Evolutionary conservation across 768 basidiomycete species (phyloP).

Genomic region (Lactifluus volemus): DNA sequence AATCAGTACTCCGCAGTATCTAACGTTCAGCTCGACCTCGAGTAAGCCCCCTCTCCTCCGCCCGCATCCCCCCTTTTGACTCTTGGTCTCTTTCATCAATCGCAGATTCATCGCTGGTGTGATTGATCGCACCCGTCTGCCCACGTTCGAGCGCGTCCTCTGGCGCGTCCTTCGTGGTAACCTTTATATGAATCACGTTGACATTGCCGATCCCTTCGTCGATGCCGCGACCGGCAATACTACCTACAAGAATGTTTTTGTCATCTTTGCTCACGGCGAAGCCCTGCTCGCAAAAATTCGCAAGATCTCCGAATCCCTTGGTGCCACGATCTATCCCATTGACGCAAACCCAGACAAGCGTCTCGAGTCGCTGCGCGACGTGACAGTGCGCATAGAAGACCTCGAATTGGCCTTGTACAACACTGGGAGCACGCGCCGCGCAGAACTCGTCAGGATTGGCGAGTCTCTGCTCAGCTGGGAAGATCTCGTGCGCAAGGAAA

Average conservation of each 20-base stretch:
- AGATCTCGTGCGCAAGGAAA: conserved; percentile 92
- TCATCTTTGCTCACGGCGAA: conserved; percentile 97
- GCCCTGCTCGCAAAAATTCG: conserved; percentile 92
- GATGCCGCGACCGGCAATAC: conserved; percentile 77
- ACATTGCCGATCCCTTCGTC: conserved; percentile 87
- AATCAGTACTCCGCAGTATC: conserved; percentile 40
- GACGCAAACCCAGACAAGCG: conserved; percentile 93
- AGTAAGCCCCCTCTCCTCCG: conserved; percentile 40
- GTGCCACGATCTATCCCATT: conserved; percentile 93
- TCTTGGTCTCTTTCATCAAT: background rate
- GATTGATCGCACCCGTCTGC: conserved; percentile 83
- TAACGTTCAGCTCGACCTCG: conserved; percentile 72
- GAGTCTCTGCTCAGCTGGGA: conserved; percentile 85
- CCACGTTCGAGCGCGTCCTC: conserved; percentile 92
- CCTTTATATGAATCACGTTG: conserved; percentile 97
- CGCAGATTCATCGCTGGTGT: conserved; percentile 90
- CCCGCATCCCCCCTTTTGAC: background rate
- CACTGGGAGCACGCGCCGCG: conserved; percentile 73
- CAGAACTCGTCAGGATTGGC: conserved; percentile 76
- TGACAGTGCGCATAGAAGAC: conserved; percentile 84
- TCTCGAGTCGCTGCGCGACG: conserved; percentile 80
- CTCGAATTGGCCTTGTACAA: conserved; percentile 83
- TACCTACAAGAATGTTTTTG: conserved; percentile 96
- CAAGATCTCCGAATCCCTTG: conserved; percentile 98
- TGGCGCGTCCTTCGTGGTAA: conserved; percentile 98